Evolutionary conservation across 768 basidiomycete species (phyloP).

Genomic region (Heimioporus sp.): DNA sequence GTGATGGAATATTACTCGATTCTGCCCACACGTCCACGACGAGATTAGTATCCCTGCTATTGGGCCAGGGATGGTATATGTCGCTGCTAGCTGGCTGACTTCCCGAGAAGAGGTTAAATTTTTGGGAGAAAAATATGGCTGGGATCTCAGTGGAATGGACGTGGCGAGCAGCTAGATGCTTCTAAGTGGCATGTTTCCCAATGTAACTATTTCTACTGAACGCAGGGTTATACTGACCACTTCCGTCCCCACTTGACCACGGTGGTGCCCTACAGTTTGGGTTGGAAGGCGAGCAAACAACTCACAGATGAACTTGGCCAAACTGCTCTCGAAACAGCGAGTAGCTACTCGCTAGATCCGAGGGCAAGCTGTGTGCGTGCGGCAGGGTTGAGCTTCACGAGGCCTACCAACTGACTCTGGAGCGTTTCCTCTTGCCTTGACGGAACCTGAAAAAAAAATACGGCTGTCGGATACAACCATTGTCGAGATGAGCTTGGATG

Average conservation of each 20-base stretch:
- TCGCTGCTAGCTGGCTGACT: conserved; percentile 68
- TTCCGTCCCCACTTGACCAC: conserved; percentile 53
- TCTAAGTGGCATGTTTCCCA: conserved; percentile 60
- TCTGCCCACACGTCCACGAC: conserved; percentile 63
- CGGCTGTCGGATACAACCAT: too few relatives aligned
- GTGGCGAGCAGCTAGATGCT: conserved; percentile 82
- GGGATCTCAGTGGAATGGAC: conserved; percentile 69
- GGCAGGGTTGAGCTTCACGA: conserved; percentile 66
- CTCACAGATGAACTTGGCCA: conserved; percentile 56
- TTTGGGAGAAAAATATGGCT: conserved; percentile 37
- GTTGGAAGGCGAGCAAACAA: conserved; percentile 53
- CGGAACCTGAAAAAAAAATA: not conserved
- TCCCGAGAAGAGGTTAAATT: conserved; percentile 24
- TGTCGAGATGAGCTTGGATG: not conserved
- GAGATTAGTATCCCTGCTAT: conserved; percentile 78
- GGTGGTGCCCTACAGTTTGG: conserved; percentile 59
- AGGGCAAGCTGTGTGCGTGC: conserved; percentile 14
- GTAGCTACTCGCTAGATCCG: conserved; percentile 16
- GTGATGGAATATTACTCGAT: conserved; percentile 57
- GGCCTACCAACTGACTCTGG: conserved; percentile 60
- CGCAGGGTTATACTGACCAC: conserved; percentile 1
- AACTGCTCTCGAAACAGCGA: conserved; percentile 29
- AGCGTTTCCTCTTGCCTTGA: conserved; percentile 46
- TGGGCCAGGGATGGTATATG: conserved; percentile 84
- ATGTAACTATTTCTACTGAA: conserved; percentile 24